phyloP scores from a whole-genome alignment of 78 protist species.

The Thecamonas trahens region DNA sequence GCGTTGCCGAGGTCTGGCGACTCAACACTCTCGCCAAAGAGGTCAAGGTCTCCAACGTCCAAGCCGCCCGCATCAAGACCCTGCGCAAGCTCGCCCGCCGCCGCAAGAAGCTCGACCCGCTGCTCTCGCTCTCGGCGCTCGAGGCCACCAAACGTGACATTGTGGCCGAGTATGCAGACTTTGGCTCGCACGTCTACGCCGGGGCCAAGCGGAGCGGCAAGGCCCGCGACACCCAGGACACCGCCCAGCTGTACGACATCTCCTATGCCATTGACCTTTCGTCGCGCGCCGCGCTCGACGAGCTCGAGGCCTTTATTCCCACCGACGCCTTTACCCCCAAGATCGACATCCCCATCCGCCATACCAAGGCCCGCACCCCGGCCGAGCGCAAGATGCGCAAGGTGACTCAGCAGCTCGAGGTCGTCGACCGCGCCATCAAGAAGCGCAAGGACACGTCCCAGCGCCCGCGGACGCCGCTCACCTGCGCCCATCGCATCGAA shows the following conservation, averaged over 20 bases:
- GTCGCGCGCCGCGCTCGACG: neutral
- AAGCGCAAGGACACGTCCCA: neutral
- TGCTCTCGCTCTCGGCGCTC: neutral
- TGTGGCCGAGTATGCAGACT: constrained; percentile 32
- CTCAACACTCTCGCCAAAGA: neutral
- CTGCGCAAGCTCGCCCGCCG: constrained; percentile 43
- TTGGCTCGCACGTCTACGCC: constrained; percentile 34
- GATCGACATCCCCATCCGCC: too few species aligned
- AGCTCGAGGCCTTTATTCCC: neutral
- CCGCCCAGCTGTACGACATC: too few species aligned
- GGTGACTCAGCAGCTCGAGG: too few species aligned
- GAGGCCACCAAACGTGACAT: constrained; percentile 22
- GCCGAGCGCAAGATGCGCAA: too few species aligned
- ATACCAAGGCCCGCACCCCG: too few species aligned
- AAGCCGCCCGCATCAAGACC: constrained; percentile 18
- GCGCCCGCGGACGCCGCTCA: too few species aligned
- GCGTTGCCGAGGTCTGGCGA: constrained; percentile 10
- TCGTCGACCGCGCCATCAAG: too few species aligned
- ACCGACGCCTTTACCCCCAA: too few species aligned
- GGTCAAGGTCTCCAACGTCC: neutral
- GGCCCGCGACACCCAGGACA: neutral
- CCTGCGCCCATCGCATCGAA: neutral
- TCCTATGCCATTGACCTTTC: too few species aligned
- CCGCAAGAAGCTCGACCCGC: constrained; percentile 11
- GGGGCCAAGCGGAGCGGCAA: constrained; percentile 21